Conservation (phyloP, 2,329 filamentous ascomycete species). For the Cylindrodendrum hubeiense region DNA sequence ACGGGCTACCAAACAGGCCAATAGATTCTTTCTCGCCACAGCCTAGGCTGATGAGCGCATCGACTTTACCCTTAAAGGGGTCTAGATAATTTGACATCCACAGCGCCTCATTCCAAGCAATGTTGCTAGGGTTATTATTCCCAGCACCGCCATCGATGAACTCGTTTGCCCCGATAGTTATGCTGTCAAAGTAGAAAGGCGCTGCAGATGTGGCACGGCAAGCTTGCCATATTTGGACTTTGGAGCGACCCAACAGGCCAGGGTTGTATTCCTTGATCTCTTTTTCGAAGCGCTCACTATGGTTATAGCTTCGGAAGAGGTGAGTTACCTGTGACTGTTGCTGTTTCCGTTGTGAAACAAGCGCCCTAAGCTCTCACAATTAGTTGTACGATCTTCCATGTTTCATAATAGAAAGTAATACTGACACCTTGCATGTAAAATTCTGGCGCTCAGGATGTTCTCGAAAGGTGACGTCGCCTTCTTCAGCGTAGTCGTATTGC, state of each 20-base stretch:
- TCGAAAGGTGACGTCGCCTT: not conserved
- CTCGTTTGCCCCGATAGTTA: not conserved
- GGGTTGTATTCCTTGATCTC: not conserved
- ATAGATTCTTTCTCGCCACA: not conserved
- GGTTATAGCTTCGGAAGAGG: constrained; percentile 6
- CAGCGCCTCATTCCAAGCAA: constrained; percentile 1
- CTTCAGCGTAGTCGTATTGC: constrained; percentile 5
- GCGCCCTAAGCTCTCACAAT: not conserved
- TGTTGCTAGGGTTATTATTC: not conserved
- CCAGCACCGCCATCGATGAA: constrained; percentile 3
- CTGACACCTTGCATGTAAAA: constrained; percentile 6
- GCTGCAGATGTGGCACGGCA: not conserved
- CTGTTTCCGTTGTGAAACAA: not conserved
- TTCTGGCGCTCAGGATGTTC: not conserved
- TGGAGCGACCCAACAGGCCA: not conserved
- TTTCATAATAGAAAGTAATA: not conserved
- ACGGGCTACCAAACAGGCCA: not conserved
- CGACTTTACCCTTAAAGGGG: not conserved
- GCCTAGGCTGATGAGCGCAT: not conserved
- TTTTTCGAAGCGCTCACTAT: not conserved
- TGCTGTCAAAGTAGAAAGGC: constrained; percentile 3
- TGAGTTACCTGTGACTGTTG: not conserved
- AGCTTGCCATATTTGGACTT: not conserved
- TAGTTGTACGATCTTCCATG: not conserved
- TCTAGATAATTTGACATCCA: constrained; percentile 1